Evolutionary conservation across 129 eudicot species (phyloP), one percentile per base, ranked within the genome.

Genomic region (Lactuca saligna): DNA sequence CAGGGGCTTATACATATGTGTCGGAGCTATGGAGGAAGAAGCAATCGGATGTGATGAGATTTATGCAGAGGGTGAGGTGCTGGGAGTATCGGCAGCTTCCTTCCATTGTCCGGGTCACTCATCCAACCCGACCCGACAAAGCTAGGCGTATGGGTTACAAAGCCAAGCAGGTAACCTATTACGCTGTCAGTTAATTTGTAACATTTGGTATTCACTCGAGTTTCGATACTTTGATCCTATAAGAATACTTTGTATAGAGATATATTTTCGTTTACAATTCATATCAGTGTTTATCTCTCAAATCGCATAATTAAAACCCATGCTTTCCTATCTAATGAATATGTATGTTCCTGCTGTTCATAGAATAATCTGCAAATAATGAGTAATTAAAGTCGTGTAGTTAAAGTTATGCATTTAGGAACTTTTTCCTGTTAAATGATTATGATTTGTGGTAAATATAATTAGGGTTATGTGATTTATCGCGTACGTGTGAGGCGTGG

Each of bases 11-110:
- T 66, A 82, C 85, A 4, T 88, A 88, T 32, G 91, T 88, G 62
- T 85, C 91, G 79, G 91, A 88, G 83, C 78, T 88, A 75, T 85
- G 92, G 92, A 79, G 88, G 78, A 88, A 88, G 82, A 88, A 88
- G 62, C 92, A 88, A 17, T 88, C 95, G 6, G 91, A 88, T 77
- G 91, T 88, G 77, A 88, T 88, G 95, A 84, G 95, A 80, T 88
- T 82, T 46, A 65, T 88, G 79, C 84, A 72, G 61, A 65, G 95
- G 77, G 86, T 85, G 4, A 80, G 96, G 68, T 86, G 91, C 49
- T 88, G 92, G 92, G 96, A 88, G 85, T 88, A 88, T 51, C 91
- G 91, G 48, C 94, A 89, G 80, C 90, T 82, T 73, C 96, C 96
- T 46, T 85, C 96, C 11, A 88, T 90, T 62, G 95, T 90, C 0